Base-by-base conservation (phyloP, 768 basidiomycete species). In the Neoboletus brunneissimus region DNA sequence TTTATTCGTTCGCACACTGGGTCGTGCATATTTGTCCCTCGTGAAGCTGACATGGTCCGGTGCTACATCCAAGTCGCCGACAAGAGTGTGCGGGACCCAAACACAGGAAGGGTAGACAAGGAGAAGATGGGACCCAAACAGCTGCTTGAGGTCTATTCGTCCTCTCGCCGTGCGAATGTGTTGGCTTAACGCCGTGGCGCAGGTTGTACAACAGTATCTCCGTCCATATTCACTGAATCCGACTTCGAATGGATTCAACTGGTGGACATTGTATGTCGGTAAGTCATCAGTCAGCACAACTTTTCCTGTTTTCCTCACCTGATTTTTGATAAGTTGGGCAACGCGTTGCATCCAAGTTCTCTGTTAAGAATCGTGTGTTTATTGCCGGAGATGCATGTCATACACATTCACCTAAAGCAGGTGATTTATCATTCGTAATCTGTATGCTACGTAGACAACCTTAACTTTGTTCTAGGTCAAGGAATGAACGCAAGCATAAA, bases 301-400 rank as follows among this genome's bases (percentile, higher is more conserved):
- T 12, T 29, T 38, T 20, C 35, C 4, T n/a, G 20, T 31, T 34
- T 47, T 50, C 20, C 4, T 34, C 37, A 5, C 13, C 8, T 37
- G 44, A 54, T 16, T 6, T 31, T 37, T 32, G 20, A 25, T 23
- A 37, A 81, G 82, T 84, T 48, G 81, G 81, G 1, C 82, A 85
- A 61, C 76, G 83, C 5, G 78, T 84, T 6, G 81, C 82, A 16
- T 75, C 80, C 31, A 70, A 70, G 20, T 85, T 78, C 67, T 76
- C 78, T 2, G 64, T 74, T 0, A 58, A 75, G 38, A 66, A 82
- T 34, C 78, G 83, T 6, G 72, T 83, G 2, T 81, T 84, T 60
- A 83, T 84, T 42, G 83, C 79, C 0, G 82, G 83, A 13, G 81
- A 81, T 58, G 81, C 81, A 2, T 83, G 78, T 35, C 79, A 77